Evolutionary conservation across 345 rosid species (phyloP), one percentile per base, ranked within the genome.

Genomic region (Citrus australasica): DNA sequence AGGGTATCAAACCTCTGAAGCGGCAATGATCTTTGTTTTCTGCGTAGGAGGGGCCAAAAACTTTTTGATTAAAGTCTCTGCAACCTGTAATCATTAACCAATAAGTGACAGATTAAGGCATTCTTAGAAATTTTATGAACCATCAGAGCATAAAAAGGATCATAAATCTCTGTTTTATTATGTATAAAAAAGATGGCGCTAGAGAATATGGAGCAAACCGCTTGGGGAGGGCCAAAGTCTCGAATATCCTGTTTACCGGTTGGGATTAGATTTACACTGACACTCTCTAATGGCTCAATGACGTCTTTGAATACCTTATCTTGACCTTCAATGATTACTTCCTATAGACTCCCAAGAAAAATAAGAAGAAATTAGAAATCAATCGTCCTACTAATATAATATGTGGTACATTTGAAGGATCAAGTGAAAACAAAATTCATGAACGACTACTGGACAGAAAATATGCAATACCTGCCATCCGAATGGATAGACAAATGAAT

Each of bases 291-390:
- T 9, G 98, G 99, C 87, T 95, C 98, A 71, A 93, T 93, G 46
- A 95, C 96, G 59, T 95, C 98, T 92, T 95, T 95, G 78, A 89
- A 92, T 14, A 92, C 98, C 88, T 91, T 95, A 85, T 93, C 98
- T 83, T 90, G 96, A 81, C 97, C 97, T 78, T 89, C 90, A 79
- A 95, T 91, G 60, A 78, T 79, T 78, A 92, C 96, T 89, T 95
- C 98, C 97, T 95, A 83, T 40, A 69, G 67, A 69, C 5, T 13
- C 56, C 68, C 46, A 64, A 71, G 21, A 67, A 33, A 27, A 69
- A 64, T 28, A 67, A 67, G 3, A 35, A 4, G 4, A 9, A 65
- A 22, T 30, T 46, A 71, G 53, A 37, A 53, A 16, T 38, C 10
- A 19, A 40, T 53, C 7, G 10, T 59, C 60, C 79, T 56, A 11